phyloP scores from a whole-genome alignment of 2,329 filamentous ascomycete genomes.

The Orbilia blumenaviensis region DNA sequence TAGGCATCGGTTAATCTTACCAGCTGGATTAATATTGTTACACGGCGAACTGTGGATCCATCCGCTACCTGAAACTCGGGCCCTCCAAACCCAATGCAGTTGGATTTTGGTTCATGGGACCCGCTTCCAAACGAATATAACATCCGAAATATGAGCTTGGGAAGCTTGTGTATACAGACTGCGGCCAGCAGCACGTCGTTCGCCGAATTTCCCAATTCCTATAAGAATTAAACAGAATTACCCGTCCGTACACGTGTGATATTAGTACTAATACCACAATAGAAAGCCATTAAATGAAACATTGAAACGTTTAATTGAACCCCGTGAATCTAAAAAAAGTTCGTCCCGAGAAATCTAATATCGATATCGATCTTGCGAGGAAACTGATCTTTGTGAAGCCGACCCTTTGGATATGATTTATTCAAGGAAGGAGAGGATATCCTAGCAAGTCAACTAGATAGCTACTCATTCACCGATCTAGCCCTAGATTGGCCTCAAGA shows the following conservation, averaged over 20 bases:
- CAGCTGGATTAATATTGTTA: neutral
- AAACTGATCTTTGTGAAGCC: neutral
- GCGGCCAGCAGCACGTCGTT: too few relatives aligned
- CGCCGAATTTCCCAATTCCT: too few relatives aligned
- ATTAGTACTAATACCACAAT: too few relatives aligned
- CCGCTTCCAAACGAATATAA: neutral
- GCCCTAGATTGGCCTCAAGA: neutral
- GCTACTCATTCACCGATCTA: neutral
- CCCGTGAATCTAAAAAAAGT: constrained; percentile 3
- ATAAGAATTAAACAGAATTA: too few relatives aligned
- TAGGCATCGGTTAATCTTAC: neutral
- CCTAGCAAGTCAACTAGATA: neutral
- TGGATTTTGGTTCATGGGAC: too few relatives aligned
- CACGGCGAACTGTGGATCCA: neutral
- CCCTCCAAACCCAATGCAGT: neutral
- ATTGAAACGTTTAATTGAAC: neutral
- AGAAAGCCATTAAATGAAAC: neutral
- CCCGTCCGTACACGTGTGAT: neutral
- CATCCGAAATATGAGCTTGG: neutral
- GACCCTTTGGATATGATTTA: neutral
- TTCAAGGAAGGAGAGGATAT: neutral
- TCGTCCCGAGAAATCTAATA: neutral
- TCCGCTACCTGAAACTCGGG: constrained; percentile 11
- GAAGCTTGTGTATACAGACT: constrained; percentile 3
- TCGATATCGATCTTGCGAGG: neutral